Evolutionary conservation across 2,329 filamentous ascomycete species (phyloP).

Genomic region (Diatrype stigma): DNA sequence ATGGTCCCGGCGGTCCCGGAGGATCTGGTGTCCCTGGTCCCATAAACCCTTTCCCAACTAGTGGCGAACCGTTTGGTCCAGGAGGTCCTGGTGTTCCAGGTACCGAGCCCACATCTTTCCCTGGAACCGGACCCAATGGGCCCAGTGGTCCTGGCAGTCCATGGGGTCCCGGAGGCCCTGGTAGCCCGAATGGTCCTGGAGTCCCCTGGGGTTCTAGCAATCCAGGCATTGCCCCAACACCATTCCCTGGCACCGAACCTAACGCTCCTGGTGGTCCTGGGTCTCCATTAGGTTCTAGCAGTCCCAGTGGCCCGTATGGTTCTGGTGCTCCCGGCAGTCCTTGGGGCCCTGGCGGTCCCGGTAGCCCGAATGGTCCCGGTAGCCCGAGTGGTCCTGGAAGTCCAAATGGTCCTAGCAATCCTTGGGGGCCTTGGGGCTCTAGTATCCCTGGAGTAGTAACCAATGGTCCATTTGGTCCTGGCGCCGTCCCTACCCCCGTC

Average conservation of each 20-base stretch:
- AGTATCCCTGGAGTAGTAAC: too few species aligned
- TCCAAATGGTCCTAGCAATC: not conserved
- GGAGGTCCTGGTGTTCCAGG: constrained; percentile 2
- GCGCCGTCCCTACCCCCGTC: not conserved
- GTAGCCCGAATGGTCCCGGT: too few species aligned
- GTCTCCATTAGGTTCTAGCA: not conserved
- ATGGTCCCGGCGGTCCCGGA: not conserved
- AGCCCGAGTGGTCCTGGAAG: not conserved
- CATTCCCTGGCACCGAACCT: not conserved
- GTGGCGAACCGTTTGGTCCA: too few species aligned
- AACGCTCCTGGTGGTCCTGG: not conserved
- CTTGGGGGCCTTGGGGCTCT: not conserved
- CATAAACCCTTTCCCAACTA: too few species aligned
- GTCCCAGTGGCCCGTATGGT: not conserved
- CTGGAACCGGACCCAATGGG: constrained; percentile 2
- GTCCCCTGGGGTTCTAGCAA: not conserved
- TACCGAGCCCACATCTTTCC: too few species aligned
- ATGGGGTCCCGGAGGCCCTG: not conserved
- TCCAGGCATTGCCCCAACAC: not conserved
- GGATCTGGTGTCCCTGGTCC: not conserved
- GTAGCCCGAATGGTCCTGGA: not conserved
- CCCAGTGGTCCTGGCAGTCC: not conserved
- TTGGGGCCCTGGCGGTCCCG: not conserved
- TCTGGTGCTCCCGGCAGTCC: not conserved
- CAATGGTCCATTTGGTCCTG: too few species aligned